Conservation (phyloP, 2,329 filamentous ascomycete species). For the Amauroascus verrucosus region DNA sequence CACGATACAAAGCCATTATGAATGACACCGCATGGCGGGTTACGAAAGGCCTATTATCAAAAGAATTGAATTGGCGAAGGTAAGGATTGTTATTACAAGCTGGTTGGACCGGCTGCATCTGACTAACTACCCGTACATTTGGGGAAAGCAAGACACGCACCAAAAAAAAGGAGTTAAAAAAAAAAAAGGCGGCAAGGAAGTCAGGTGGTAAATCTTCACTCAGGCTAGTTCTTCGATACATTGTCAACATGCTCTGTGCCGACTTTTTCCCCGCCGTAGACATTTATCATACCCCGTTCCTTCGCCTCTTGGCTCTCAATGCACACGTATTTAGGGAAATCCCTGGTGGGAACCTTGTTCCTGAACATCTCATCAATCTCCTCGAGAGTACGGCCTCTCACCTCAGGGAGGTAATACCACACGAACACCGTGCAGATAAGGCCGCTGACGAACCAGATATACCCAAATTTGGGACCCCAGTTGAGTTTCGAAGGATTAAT, state of each 20-base stretch:
- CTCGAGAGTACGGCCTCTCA: not conserved
- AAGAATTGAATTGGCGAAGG: not conserved
- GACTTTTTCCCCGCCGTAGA: not conserved
- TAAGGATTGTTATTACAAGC: not conserved
- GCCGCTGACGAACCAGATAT: not conserved
- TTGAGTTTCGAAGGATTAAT: not conserved
- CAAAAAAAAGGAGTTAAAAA: not conserved
- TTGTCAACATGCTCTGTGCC: not conserved
- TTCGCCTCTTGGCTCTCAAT: not conserved
- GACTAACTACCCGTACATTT: not conserved
- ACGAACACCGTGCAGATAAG: not conserved
- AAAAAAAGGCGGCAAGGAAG: slow-evolving; percentile 9
- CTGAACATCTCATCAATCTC: not conserved
- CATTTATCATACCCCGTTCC: not conserved
- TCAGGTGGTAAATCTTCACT: not conserved
- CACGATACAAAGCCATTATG: too few relatives aligned
- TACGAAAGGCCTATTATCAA: too few relatives aligned
- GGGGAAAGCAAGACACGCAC: too few relatives aligned
- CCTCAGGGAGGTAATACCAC: not conserved
- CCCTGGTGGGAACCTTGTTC: not conserved
- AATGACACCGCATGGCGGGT: too few relatives aligned
- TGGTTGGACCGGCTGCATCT: not conserved
- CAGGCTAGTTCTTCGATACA: not conserved
- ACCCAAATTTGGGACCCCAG: not conserved
- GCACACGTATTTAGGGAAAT: not conserved